phyloP scores from a whole-genome alignment of 2,329 filamentous ascomycete species.

The Zalaria obscura region DNA sequence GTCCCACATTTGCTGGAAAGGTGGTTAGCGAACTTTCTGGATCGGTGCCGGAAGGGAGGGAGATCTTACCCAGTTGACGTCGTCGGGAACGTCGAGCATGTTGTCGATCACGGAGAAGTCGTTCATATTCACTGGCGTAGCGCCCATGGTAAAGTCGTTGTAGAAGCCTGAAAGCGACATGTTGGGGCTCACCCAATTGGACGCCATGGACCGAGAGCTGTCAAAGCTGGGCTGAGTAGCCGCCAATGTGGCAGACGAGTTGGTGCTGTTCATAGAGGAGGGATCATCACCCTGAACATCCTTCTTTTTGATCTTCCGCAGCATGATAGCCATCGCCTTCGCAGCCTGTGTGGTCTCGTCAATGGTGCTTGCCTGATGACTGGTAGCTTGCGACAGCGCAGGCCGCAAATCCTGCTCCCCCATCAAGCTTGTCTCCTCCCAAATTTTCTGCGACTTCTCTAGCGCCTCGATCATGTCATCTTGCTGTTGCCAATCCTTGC shows the following conservation, averaged over 20 bases:
- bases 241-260: neutral
- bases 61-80: conserved; percentile 16
- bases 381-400: neutral
- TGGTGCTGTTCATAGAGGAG: neutral
- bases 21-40: no score
- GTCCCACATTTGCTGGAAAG: no score
- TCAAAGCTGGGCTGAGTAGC: neutral
- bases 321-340: conserved; percentile 17
- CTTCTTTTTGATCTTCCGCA: conserved; percentile 14
- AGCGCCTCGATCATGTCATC: conserved; percentile 16
- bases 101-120: conserved; percentile 16
- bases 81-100: conserved; percentile 14
- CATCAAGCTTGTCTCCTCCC: conserved; percentile 9
- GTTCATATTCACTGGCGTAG: neutral
- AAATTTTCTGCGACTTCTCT: conserved; percentile 18
- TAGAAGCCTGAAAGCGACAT: no score
- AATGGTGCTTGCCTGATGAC: conserved; percentile 9
- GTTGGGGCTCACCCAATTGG: neutral
- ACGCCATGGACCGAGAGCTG: neutral
- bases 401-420: conserved; percentile 4
- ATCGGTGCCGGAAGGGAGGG: no score
- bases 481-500: conserved; percentile 11
- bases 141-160: no score
- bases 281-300: neutral
- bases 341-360: conserved; percentile 16